Base-by-base conservation (phyloP, 805 yeast genomes). In the Ogataea angusta region DNA sequence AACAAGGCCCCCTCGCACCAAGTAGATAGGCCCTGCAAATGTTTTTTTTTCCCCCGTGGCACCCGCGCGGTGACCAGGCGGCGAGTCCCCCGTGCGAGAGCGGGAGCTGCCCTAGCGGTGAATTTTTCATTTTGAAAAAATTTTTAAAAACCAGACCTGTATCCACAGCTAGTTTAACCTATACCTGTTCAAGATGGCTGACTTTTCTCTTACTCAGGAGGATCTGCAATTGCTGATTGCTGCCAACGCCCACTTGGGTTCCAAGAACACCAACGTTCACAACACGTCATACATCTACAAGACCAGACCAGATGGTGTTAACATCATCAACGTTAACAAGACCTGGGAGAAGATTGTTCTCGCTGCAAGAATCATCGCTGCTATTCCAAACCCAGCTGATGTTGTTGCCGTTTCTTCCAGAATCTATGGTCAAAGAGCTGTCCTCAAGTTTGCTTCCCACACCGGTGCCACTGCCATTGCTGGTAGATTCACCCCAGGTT, bases 401-500 rank as follows among this genome's bases (percentile, higher is more conserved):
- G 96, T 93, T 68, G 98, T 90, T 70, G 98, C 96, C 64, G 88
- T 95, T 67, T 90, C 98, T 57, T 87, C 98, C 64, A 91, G 98
- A 82, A 90, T 97, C 64, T 91, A 86, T 78, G 99, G 99, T 70
- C 99, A 93, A 81, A 93, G 99, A 82, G 99, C 99, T 69, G 99
- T 91, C 62, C 84, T 93, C 75, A 93, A 93, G 81, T 93, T 85
- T 69, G 97, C 99, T 69, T 87, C 96, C 64, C 98, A 93, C 90
- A 90, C 98, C 64, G 98, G 98, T 75, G 96, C 99, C 62, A 91
- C 98, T 62, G 90, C 99, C 71, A 91, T 93, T 78, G 99, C 99
- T 64, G 99, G 99, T 78, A 89, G 99, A 81, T 93, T 93, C 86
- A 93, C 99, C 66, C 99, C 99, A 77, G 99, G 99, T 87, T 83